phyloP scores from a whole-genome alignment of 2,329 filamentous ascomycete species.

The Truncatella angustata region DNA sequence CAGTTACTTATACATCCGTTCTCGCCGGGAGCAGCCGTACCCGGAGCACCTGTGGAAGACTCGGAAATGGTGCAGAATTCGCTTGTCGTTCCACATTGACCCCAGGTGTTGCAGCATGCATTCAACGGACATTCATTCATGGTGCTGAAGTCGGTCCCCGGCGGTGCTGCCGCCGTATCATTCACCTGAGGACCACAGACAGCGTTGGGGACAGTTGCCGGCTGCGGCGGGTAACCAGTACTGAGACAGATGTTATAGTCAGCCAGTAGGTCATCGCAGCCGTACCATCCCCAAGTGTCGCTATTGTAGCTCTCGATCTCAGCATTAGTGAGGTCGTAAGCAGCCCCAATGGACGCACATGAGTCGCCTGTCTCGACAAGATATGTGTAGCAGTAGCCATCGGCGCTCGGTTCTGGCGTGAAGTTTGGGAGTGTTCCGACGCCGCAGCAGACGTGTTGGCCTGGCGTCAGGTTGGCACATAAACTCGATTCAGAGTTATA shows the following conservation, averaged over 20 bases:
- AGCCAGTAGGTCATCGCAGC: constrained; percentile 13
- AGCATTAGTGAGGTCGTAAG: constrained; percentile 15
- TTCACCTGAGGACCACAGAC: constrained; percentile 16
- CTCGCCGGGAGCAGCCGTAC: neutral
- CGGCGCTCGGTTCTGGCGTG: constrained; percentile 29
- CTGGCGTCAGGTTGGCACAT: constrained; percentile 31
- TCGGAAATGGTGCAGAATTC: constrained; percentile 17
- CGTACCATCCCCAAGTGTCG: constrained; percentile 21
- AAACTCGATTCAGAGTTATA: constrained; percentile 26
- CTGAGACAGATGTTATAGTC: constrained; percentile 22
- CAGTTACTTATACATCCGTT: constrained; percentile 16
- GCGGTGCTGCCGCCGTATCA: constrained; percentile 5
- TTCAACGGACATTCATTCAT: constrained; percentile 19
- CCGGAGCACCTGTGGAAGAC: neutral
- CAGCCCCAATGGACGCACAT: constrained; percentile 29
- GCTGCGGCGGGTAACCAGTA: constrained; percentile 18
- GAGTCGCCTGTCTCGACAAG: constrained; percentile 28
- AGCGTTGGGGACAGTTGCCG: constrained; percentile 16
- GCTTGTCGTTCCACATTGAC: constrained; percentile 30
- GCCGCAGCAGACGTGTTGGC: constrained; percentile 36
- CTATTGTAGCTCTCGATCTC: constrained; percentile 20
- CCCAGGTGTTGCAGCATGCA: constrained; percentile 19
- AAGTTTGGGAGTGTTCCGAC: constrained; percentile 32
- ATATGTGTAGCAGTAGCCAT: constrained; percentile 36
- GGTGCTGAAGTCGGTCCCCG: constrained; percentile 1